These are phyloP conservation scores for Priceomyces carsonii DNA, from an alignment of 805 yeast species.

Conservation along the genomic window DNA sequence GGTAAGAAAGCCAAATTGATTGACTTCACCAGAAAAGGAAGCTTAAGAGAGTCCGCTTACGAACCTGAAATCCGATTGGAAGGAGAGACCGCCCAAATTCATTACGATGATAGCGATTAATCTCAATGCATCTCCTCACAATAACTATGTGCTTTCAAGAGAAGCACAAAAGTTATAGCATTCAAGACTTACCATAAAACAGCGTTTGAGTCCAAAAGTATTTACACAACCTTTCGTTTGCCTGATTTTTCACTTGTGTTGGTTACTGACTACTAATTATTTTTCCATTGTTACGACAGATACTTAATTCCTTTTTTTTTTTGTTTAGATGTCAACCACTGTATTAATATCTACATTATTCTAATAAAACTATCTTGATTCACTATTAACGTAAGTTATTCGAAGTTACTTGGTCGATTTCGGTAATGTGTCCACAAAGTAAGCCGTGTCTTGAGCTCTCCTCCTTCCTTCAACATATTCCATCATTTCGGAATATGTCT, in stretches of 20 bases:
- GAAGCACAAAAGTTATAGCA: no score
- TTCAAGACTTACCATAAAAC: no score
- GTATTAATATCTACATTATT: conserved; percentile 2
- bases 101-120: conserved; percentile 31
- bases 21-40: conserved; percentile 47
- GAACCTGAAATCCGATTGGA: conserved; percentile 27
- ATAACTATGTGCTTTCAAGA: no score
- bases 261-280: no score
- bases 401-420: conserved; percentile 5
- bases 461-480: conserved; percentile 87
- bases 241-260: no score
- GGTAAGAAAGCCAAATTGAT: conserved; percentile 43
- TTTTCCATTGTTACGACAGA: no score
- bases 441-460: conserved; percentile 81
- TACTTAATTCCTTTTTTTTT: no score
- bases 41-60: conserved; percentile 41
- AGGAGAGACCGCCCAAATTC: conserved; percentile 37
- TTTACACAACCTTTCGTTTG: no score
- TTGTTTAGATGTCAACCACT: background rate
- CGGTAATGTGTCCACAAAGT: conserved; percentile 49
- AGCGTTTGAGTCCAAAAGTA: no score
- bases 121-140: no score
- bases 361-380: conserved; percentile 1
- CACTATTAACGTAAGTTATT: background rate
- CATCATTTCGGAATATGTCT: conserved; percentile 90